Base-by-base conservation (phyloP, 2,329 filamentous ascomycete species). In the Penicillium glabrum region DNA sequence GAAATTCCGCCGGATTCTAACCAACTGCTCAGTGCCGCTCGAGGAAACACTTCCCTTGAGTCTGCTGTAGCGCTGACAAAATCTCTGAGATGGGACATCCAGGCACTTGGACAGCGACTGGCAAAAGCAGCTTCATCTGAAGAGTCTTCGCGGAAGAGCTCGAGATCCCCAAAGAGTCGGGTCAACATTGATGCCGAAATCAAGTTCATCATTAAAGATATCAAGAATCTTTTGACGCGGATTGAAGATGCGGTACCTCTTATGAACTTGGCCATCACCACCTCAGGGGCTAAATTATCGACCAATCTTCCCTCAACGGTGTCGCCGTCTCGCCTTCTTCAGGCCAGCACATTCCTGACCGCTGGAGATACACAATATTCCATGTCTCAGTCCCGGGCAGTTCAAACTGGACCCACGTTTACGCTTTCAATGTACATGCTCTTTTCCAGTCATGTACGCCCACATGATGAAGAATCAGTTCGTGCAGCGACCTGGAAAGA, bases 181-280 rank as follows among this genome's bases (percentile, higher is more conserved):
- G 80, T 82, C 14, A 77, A 83, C 56, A 86, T 84, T 58, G 83
- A 88, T 54, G 74, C 79, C 2, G 87, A 93, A 67, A 79, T 96
- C 23, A 81, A 84, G 51, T 76, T 79, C 39, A 89, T 98, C 61
- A 85, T 93, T 51, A 70, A 77, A 11, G 89, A 93, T 46, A 93
- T 96, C 68, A 90, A 87, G 69, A 81, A 78, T 13, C 77, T 99
- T 3, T 82, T 98, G 2, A 77, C 79, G 11, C 86, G 89, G 9
- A 96, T 99, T 60, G 93, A 98, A 72, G 89, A 95, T 72, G 90
- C 93, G 13, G 91, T 98, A 11, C 93, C 93, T 0, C 80, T 96
- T 3, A 89, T 99, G 71, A 96, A 95, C 66, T 82, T 99, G 27
- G 95, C 95, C 54, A 96, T 99, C 62, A 95, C 91, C 1, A 93